These are phyloP conservation scores for Nemania serpens DNA, from an alignment of 2,329 filamentous ascomycete genomes.

Conservation along the genomic window DNA sequence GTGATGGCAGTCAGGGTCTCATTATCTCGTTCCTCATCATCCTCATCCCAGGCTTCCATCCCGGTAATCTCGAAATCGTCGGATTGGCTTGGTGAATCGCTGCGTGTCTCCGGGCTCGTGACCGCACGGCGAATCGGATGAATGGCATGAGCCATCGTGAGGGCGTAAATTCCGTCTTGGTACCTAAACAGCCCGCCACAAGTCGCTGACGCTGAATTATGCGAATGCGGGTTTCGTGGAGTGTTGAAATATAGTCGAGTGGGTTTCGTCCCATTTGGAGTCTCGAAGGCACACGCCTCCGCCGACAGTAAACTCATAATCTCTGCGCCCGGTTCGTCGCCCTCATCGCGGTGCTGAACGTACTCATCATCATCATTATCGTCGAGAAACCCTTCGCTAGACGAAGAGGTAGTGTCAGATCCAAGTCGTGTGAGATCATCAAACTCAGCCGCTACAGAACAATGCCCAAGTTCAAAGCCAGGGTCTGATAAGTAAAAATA, in stretches of 20 bases:
- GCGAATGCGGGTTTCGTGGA: conserved; percentile 2
- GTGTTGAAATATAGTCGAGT: conserved; percentile 20
- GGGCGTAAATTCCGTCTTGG: neutral
- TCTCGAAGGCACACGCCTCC: conserved; percentile 18
- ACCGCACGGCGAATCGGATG: neutral
- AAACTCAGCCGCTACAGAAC: conserved; percentile 23
- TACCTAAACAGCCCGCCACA: conserved; percentile 20
- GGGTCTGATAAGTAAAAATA: too few relatives aligned
- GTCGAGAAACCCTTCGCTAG: too few relatives aligned
- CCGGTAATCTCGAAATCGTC: conserved; percentile 26
- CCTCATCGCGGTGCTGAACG: neutral
- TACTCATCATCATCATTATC: neutral
- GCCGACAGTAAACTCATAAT: conserved; percentile 13
- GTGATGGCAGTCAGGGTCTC: conserved; percentile 19
- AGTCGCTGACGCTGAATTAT: conserved; percentile 16
- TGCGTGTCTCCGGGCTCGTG: neutral
- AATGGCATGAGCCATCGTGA: conserved; percentile 23
- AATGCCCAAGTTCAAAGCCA: conserved; percentile 26
- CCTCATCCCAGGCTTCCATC: conserved; percentile 22
- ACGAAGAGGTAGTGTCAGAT: neutral
- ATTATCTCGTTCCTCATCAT: conserved; percentile 12
- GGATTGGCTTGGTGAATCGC: conserved; percentile 11
- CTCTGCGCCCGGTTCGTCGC: conserved; percentile 1
- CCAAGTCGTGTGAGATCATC: conserved; percentile 21
- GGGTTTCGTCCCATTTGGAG: neutral